Evolutionary conservation across 176 grass and related monocot genomes (phyloP).

Genomic region (Oryza longistaminata): DNA sequence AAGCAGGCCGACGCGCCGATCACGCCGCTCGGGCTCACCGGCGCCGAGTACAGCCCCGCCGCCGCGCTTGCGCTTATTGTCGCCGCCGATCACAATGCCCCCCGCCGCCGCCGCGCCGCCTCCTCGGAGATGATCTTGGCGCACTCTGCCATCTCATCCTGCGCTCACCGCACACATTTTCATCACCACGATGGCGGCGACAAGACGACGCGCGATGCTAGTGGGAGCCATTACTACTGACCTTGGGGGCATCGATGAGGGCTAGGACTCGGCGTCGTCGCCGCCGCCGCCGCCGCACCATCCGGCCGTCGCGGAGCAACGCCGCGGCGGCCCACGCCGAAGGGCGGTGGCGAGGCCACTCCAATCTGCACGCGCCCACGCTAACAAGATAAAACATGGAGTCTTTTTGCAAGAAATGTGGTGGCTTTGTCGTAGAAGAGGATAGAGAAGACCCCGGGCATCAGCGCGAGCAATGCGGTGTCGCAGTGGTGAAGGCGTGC

Average conservation of each 20-base stretch:
- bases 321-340: slow-evolving; percentile 77
- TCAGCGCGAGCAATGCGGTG: slow-evolving; percentile 44
- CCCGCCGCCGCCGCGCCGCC: not conserved
- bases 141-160: slow-evolving; percentile 69
- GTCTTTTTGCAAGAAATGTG: not conserved
- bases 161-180: not conserved
- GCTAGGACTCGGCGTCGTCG: slow-evolving; percentile 33
- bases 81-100: not conserved
- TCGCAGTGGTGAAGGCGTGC: slow-evolving; percentile 46
- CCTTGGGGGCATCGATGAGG: slow-evolving; percentile 61
- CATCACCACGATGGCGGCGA: too few relatives aligned
- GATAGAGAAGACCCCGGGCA: slow-evolving; percentile 42
- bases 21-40: slow-evolving; percentile 62
- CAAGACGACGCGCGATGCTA: not conserved
- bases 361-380: slow-evolving; percentile 48
- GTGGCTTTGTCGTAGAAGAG: not conserved
- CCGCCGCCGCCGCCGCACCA: slow-evolving; percentile 11
- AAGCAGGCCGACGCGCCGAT: slow-evolving; percentile 62
- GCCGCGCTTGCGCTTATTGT: slow-evolving; percentile 65
- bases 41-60: slow-evolving; percentile 37
- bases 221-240: slow-evolving; percentile 6
- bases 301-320: slow-evolving; percentile 40
- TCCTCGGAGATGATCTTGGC: slow-evolving; percentile 50
- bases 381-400: slow-evolving; percentile 8
- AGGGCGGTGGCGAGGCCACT: slow-evolving; percentile 71